phyloP scores from a whole-genome alignment of 1,284 basidiomycete species.

The Pterulicium gracile region DNA sequence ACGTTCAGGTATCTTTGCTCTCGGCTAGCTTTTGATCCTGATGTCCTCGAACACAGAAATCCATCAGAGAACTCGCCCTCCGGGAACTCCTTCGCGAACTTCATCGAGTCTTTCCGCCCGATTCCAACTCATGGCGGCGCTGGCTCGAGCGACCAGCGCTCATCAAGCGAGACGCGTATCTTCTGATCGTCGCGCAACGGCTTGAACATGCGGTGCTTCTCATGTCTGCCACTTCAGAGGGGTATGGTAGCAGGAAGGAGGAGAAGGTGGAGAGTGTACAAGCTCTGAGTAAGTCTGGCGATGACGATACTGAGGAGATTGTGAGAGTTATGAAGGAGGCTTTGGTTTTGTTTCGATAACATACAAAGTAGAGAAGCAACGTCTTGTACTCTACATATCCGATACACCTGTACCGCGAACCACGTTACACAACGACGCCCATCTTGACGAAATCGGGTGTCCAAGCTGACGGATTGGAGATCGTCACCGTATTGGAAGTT shows the following conservation, averaged over 20 bases:
- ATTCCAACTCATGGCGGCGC: neutral
- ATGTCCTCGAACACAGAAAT: too few relatives aligned
- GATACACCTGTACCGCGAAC: too few relatives aligned
- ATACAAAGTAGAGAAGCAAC: too few relatives aligned
- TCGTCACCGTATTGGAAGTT: slow-evolving; percentile 28
- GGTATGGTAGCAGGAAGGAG: neutral
- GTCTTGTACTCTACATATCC: too few relatives aligned
- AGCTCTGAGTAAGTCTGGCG: neutral
- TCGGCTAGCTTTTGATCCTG: too few relatives aligned
- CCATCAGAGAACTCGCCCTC: neutral
- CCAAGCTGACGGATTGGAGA: slow-evolving; percentile 28
- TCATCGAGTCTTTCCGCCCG: neutral
- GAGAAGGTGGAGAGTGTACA: neutral
- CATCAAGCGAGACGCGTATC: neutral
- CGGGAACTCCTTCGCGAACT: neutral
- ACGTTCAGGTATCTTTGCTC: too few relatives aligned
- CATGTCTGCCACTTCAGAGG: neutral
- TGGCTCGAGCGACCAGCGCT: neutral
- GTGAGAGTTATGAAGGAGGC: neutral
- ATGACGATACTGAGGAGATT: neutral
- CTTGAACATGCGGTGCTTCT: neutral
- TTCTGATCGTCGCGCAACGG: neutral
- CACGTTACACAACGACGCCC: slow-evolving; percentile 21
- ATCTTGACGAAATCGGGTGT: slow-evolving; percentile 31
- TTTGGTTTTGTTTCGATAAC: too few relatives aligned